phyloP scores from a whole-genome alignment of 345 rosid genomes.

The Acer negundo region DNA sequence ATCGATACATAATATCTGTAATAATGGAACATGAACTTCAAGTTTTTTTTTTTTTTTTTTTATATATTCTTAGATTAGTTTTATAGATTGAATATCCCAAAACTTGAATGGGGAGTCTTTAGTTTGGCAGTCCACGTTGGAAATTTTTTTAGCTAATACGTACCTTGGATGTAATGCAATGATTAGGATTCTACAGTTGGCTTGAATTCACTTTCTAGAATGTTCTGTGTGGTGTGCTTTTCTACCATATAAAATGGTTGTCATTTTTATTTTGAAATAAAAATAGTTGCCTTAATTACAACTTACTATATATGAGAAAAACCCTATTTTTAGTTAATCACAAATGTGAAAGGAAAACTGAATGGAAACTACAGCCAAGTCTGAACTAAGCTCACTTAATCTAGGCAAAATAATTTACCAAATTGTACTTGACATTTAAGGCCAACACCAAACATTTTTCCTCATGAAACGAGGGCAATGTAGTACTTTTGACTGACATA shows the following conservation, averaged over 20 bases:
- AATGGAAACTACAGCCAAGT: too few species aligned
- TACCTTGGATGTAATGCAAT: conserved; percentile 10
- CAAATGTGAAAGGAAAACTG: too few species aligned
- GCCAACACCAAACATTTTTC: background rate
- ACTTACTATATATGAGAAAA: conserved; percentile 6
- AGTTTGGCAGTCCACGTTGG: conserved; percentile 22
- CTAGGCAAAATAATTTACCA: background rate
- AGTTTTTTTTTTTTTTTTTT: too few species aligned
- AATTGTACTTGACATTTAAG: background rate
- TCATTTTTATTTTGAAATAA: too few species aligned
- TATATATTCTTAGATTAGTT: too few species aligned
- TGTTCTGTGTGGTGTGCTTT: background rate
- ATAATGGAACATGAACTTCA: too few species aligned
- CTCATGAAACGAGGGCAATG: background rate
- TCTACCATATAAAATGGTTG: background rate
- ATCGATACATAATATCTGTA: too few species aligned
- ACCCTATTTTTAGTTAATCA: too few species aligned
- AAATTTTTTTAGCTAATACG: background rate
- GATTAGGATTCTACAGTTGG: conserved; percentile 25
- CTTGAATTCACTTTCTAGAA: conserved; percentile 10
- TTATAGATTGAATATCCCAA: background rate
- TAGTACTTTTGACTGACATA: background rate
- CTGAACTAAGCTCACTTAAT: too few species aligned
- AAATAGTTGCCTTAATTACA: too few species aligned
- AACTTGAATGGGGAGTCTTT: background rate